Conservation (phyloP, 306 rosid species). For the Vigna reflexopilosa region DNA sequence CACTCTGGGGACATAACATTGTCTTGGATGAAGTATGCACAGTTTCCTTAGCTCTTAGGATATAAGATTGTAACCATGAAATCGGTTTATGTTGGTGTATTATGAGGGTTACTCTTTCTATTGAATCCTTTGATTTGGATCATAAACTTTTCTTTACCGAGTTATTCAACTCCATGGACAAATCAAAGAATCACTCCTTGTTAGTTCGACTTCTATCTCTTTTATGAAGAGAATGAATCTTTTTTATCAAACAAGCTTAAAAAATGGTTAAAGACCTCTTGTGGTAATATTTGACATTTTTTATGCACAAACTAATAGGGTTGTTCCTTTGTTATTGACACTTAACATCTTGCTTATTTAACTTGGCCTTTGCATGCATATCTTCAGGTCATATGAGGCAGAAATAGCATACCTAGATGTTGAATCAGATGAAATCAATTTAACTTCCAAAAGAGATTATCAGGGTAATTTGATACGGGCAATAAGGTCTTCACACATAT, state of each 20-base stretch:
- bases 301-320: not conserved
- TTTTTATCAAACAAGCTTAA: not conserved
- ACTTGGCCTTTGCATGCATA: constrained; percentile 8
- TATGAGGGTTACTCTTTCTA: not conserved
- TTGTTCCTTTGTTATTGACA: constrained; percentile 23
- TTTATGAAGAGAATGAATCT: not conserved
- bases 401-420: constrained; percentile 81
- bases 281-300: not conserved
- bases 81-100: not conserved
- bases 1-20: not conserved
- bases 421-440: constrained; percentile 64
- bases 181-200: not conserved
- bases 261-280: not conserved
- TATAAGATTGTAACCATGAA: not conserved
- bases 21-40: not conserved
- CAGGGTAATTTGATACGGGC: constrained; percentile 38
- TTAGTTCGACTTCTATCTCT: not conserved
- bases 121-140: not conserved
- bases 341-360: constrained; percentile 28
- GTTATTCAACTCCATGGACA: not conserved
- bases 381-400: constrained; percentile 85
- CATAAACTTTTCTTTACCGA: not conserved
- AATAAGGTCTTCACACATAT: constrained; percentile 43
- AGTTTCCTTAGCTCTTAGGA: not conserved
- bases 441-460: constrained; percentile 49